Evolutionary conservation across 1,284 basidiomycete species (phyloP), one percentile per base, ranked within the genome.

Genomic region (Naganishia sp.): DNA sequence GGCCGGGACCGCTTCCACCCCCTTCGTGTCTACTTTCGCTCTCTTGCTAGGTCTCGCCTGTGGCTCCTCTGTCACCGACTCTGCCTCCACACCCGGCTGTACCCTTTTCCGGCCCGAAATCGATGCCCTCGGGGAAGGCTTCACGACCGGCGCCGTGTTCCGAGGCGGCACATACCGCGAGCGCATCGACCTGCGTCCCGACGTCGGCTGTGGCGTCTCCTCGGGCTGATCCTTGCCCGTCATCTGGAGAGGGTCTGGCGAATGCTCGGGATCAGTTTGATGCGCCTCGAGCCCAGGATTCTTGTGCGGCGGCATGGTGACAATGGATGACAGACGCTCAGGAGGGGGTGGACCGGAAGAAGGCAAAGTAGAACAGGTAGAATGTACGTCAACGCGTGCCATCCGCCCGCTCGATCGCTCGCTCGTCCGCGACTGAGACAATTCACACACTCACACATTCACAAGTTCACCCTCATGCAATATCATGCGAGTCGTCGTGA

Each of bases 221-320:
- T 25, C 56, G 32, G 18, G 1, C 5, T 42, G 35, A 35, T 17
- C 13, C 21, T 41, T 23, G 21, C 32, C 47, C 46, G 58, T 61
- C 39, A 61, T 61, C 17, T 51, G 58, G 23, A 61, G 23, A 25
- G 58, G 58, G 18, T 61, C 58, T 4, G 58, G 58, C 31, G 58
- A 61, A 6, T n/a, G 35, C 32, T 61, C 58, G 21, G 47, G 47
- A 7, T 51, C 21, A n/a, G 25, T 5, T 21, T 50, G 21, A 15
- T 35, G 21, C 4, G 47, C 35, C 15, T 28, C 25, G 28, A 13
- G 7, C 0, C 25, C 25, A 25, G 43, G 10, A 9, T 23, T 41
- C 32, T 51, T 61, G n/a, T 32, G 35, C 2, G 47, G 49, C n/a
- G 58, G 47, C 47, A 61, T 61, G 32, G 23, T 49, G 28, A 28